Percentiles rank a stretch among this genome's conserved stretches.
Evolutionary conservation across 768 basidiomycete species (phyloP).

Genomic region (Calvatia gigantea): DNA sequence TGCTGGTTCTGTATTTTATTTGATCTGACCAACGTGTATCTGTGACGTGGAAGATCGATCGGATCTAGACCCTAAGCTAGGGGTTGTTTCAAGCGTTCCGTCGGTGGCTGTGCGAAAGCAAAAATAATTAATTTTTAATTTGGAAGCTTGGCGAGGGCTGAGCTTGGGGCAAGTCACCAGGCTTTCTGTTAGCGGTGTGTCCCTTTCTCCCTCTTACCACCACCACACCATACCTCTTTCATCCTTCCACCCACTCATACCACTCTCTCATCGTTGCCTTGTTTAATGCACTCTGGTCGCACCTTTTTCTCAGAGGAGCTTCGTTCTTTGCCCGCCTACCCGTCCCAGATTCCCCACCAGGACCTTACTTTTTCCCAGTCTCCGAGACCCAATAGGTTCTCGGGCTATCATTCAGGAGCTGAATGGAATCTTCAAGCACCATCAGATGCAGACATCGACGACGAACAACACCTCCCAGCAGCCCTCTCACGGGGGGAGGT

Average conservation of each 20-base stretch:
- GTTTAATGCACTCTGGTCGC: constrained; percentile 24
- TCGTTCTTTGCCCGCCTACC: constrained; percentile 11
- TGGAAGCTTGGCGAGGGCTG: constrained; percentile 6
- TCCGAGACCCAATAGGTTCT: constrained; percentile 3
- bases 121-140: constrained; percentile 12
- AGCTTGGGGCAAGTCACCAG: constrained; percentile 6
- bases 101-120: neutral
- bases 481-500: constrained; percentile 15
- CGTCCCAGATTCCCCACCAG: constrained; percentile 12
- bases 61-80: constrained; percentile 8
- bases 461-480: constrained; percentile 22
- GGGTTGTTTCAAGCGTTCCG: constrained; percentile 8
- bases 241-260: constrained; percentile 1
- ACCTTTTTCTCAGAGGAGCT: constrained; percentile 10
- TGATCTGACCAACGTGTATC: neutral
- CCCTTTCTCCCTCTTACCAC: constrained; percentile 18
- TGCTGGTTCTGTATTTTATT: neutral
- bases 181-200: constrained; percentile 1
- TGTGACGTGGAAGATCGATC: constrained; percentile 10
- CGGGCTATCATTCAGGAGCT: constrained; percentile 8
- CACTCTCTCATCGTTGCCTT: constrained; percentile 5
- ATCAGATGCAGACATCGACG: constrained; percentile 17
- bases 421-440: constrained; percentile 8
- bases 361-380: constrained; percentile 1
- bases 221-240: constrained; percentile 14